Conservation (phyloP, 139 green algal species). For the Chlorella sp. region DNA sequence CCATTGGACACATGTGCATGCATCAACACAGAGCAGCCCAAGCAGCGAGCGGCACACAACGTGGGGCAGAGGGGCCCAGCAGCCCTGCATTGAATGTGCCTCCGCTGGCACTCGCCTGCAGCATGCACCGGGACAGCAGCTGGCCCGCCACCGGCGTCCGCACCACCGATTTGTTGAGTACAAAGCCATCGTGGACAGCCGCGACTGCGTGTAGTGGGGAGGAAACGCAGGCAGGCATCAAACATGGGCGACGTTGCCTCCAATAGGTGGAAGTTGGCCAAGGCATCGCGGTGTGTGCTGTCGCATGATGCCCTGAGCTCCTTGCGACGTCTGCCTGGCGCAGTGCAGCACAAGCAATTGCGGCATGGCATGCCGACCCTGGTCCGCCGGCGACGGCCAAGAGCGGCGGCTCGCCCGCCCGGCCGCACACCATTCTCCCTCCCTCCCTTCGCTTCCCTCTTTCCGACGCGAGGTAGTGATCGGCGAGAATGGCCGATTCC, state of each 20-base stretch:
- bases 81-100: too few species aligned
- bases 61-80: too few species aligned
- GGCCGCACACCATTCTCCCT: background rate
- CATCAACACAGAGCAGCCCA: too few species aligned
- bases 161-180: conserved; percentile 82
- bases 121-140: conserved; percentile 69
- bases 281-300: too few species aligned
- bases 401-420: background rate
- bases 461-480: conserved; percentile 68
- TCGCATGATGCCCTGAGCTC: too few species aligned
- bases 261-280: too few species aligned
- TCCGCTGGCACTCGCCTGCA: too few species aligned
- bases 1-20: too few species aligned
- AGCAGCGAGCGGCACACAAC: too few species aligned
- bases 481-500: conserved; percentile 72
- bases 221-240: background rate
- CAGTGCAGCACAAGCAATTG: background rate
- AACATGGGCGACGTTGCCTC: too few species aligned
- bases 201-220: conserved; percentile 58
- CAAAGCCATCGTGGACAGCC: conserved; percentile 93
- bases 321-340: too few species aligned
- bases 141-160: conserved; percentile 72
- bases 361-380: background rate
- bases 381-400: background rate
- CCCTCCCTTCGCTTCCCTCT: background rate